A percentile compares a stretch with the other conserved stretches of the same genome.
These are phyloP conservation scores for Linum tenue DNA, from an alignment of 345 rosid species.

Conservation along the genomic window DNA sequence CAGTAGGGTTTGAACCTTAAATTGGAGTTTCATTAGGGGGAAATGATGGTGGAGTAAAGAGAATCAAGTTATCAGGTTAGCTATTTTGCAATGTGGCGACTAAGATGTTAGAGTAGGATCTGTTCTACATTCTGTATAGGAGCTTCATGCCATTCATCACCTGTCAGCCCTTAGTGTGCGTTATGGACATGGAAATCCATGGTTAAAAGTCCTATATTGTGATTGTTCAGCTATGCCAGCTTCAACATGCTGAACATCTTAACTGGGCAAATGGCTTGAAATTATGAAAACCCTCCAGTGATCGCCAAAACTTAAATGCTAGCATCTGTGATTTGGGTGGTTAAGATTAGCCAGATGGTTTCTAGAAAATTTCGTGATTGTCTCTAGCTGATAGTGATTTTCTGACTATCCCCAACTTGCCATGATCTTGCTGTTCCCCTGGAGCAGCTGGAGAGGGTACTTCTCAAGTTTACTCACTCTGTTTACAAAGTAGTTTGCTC, in stretches of 20 bases:
- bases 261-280: too few relatives aligned
- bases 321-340: neutral
- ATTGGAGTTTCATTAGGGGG: neutral
- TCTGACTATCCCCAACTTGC: neutral
- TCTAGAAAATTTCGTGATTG: neutral
- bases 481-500: neutral
- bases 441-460: neutral
- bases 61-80: neutral
- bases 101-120: neutral
- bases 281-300: neutral
- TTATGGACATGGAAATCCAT: neutral
- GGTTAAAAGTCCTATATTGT: too few relatives aligned
- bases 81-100: neutral
- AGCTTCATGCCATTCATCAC: too few relatives aligned
- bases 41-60: neutral
- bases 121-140: too few relatives aligned
- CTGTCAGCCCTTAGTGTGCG: neutral
- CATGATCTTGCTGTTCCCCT: neutral
- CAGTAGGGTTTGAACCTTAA: neutral
- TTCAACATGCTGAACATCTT: too few relatives aligned
- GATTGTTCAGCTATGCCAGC: too few relatives aligned
- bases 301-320: neutral
- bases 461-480: neutral
- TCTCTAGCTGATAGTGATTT: neutral
- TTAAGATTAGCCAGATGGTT: neutral